Base-by-base conservation (phyloP, 371 early-diverging fungal species). In the Rhizopus microsporus region DNA sequence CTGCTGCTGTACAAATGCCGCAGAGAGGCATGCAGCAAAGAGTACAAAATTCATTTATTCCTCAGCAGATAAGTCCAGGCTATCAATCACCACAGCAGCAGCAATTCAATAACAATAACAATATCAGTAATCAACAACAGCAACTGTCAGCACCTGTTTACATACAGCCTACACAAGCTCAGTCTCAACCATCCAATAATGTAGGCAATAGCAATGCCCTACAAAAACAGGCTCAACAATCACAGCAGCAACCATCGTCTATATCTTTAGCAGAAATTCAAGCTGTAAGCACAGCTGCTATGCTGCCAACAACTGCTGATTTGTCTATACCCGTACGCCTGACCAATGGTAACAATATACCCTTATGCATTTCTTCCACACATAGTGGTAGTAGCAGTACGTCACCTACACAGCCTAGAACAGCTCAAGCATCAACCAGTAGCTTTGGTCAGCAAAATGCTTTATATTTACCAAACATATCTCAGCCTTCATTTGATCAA, bases 101-200 rank as follows among this genome's bases (percentile, higher is more conserved):
- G 31, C 43, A 40, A 32, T 40, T 33, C n/a, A 31, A 31, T 12
- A 34, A 49, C 16, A 49, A 49, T 13, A 13, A 29, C 50, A 49
- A 49, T 34, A 49, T 12, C 33, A 33, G 12, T 8, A 23, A 17
- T n/a, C 7, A 8, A 32, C 54, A 38, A 12, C 45, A 35, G 13
- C 37, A 47, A 13, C 37, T 4, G 38, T 15, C n/a, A n/a, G 40
- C 10, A 46, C 23, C 23, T 23, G 16, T 47, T 7, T 23, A 10
- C 3, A 29, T 35, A 5, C 44, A 32, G 8, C 49, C 10, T 4
- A 47, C n/a, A 47, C 23, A 6, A 37, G 15, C 12, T n/a, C 33
- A 7, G 10, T 31, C 16, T 15, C 16, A 46, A 10, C 16, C 29
- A 29, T 8, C 16, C 9, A 23, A 23, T 23, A 23, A 0, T 23